A percentile compares a stretch with the other conserved stretches of the same genome.
phyloP scores from a whole-genome alignment of 2,329 filamentous ascomycete species.

The Ploettnerulaceae sp. region DNA sequence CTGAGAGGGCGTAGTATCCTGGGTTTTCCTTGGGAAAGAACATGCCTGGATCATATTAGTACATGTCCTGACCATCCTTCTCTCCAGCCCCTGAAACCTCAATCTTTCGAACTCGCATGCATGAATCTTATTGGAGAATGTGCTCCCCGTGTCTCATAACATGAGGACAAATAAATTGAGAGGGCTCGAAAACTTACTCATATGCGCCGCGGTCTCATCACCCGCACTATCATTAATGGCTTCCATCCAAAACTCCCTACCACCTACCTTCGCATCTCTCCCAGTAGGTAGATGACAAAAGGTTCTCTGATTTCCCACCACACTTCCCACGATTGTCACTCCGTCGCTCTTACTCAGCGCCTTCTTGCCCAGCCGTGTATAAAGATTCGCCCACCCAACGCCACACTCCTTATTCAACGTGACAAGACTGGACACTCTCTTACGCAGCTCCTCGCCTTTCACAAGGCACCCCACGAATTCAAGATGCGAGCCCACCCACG shows the following conservation, averaged over 20 bases:
- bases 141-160: background rate
- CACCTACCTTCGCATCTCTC: constrained; percentile 39
- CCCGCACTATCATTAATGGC: constrained; percentile 72
- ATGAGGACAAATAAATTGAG: background rate
- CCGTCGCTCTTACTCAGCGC: constrained; percentile 48
- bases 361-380: constrained; percentile 73
- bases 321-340: constrained; percentile 48
- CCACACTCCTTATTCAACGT: constrained; percentile 58
- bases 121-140: no score
- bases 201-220: constrained; percentile 80
- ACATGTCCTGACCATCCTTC: constrained; percentile 11
- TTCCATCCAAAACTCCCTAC: constrained; percentile 56
- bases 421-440: constrained; percentile 65
- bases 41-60: constrained; percentile 48
- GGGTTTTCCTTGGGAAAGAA: constrained; percentile 70
- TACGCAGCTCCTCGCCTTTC: constrained; percentile 74
- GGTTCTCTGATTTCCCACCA: constrained; percentile 69
- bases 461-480: constrained; percentile 90
- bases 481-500: constrained; percentile 84
- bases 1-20: constrained; percentile 62
- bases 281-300: constrained; percentile 73
- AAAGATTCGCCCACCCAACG: constrained; percentile 80
- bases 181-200: constrained; percentile 45
- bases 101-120: no score
- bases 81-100: no score